Percentiles rank a stretch among this genome's conserved stretches.
Conservation (phyloP, 2,329 filamentous ascomycete species). For the Alternaria rosae region DNA sequence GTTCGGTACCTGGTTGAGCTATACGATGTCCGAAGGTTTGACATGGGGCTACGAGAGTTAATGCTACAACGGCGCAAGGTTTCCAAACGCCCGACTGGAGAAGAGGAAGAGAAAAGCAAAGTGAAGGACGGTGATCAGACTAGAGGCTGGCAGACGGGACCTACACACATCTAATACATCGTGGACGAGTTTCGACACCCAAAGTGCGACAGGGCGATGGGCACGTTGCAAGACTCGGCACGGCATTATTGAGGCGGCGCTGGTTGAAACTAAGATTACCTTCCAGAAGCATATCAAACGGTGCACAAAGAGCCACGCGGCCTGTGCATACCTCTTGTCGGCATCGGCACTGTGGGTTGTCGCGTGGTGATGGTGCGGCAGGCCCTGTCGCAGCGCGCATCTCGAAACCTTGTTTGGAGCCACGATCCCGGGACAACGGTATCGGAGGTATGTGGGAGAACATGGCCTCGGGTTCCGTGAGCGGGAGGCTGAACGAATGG, state of each 20-base stretch:
- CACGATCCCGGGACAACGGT: background rate
- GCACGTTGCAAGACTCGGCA: slow-evolving; percentile 7
- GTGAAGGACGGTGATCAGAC: background rate
- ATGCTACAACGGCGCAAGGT: slow-evolving; percentile 1
- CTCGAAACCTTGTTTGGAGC: slow-evolving; percentile 15
- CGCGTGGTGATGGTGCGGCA: slow-evolving; percentile 14
- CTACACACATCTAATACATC: slow-evolving; percentile 14
- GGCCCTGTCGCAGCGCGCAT: slow-evolving; percentile 13
- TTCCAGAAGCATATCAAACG: slow-evolving; percentile 13
- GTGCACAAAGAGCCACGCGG: slow-evolving; percentile 6
- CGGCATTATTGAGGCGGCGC: slow-evolving; percentile 13
- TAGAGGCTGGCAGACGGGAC: slow-evolving; percentile 5
- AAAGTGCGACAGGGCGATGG: slow-evolving; percentile 9
- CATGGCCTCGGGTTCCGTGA: slow-evolving; percentile 1
- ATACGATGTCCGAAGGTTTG: slow-evolving; percentile 12
- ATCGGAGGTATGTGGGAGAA: background rate
- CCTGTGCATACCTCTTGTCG: background rate
- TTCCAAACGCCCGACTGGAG: slow-evolving; percentile 1
- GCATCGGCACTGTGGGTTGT: background rate
- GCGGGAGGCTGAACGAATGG: background rate
- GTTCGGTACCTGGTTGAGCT: slow-evolving; percentile 5
- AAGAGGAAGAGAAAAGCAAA: slow-evolving; percentile 5
- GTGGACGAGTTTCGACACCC: slow-evolving; percentile 9
- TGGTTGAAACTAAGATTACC: slow-evolving; percentile 13
- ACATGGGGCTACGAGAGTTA: slow-evolving; percentile 17